Evolutionary conservation across 129 eudicot species (phyloP), one percentile per base, ranked within the genome.

Genomic region (Helichrysum umbraculigerum): DNA sequence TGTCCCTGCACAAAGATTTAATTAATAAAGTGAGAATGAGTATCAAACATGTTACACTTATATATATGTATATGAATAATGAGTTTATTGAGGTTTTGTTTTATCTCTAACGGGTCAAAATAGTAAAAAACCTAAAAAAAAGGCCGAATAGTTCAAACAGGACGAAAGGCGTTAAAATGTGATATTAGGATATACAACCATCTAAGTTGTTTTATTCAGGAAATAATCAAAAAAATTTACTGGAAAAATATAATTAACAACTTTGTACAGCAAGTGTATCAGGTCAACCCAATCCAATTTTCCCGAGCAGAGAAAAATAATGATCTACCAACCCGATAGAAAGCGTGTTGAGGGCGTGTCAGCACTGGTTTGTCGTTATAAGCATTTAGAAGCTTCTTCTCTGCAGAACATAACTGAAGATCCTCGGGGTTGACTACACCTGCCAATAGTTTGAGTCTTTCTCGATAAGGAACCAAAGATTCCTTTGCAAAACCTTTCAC

Each of bases 391-490:
- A 90, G 90, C 86, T 86, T 92, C 51, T 76, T 88, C 41, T 92
- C 96, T 9, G 94, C 87, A 7, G 96, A 85, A 78, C 90, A 86
- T 84, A 92, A 83, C 35, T 78, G 85, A 44, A 92, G 94, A 51
- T 89, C 96, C 65, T 92, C 98, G 4, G 96, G 98, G 70, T 92
- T 92, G 5, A 85, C 90, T n/a, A 89, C 80, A 56, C 92, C 88
- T 4, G 88, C 98, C 86, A 92, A 72, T 37, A 88, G 74, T 71
- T 92, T 92, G n/a, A 90, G 87, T 80, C 98, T 75, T 68, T 92
- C 96, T 79, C 98, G 86, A 81, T 77, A 90, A 81, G 98, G 89
- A 85, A 90, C 90, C n/a, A 60, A 11, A n/a, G 73, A 78, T 64
- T 90, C 97, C 79, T 78, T 89, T 8, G 87, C 79, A 70, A 91